Evolutionary conservation across 371 early-diverging fungal genomes (phyloP).

Genomic region (Apophysomyces trapeziformis): DNA sequence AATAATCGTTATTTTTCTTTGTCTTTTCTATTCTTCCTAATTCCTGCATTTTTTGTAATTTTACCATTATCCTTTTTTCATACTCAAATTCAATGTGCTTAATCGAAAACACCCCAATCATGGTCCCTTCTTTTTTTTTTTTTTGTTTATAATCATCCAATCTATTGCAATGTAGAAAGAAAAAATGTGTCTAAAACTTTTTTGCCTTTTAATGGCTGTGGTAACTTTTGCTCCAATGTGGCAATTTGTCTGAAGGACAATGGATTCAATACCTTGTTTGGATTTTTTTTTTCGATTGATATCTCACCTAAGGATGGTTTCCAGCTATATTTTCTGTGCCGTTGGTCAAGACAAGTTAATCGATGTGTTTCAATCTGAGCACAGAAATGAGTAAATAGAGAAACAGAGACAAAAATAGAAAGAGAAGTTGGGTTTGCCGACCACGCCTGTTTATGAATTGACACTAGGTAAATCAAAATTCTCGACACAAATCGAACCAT

Average conservation of each 20-base stretch:
- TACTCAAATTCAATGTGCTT: neutral
- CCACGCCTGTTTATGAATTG: constrained; percentile 80
- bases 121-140: neutral
- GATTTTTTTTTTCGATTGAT: no score
- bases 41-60: constrained; percentile 4
- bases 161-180: neutral
- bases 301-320: constrained; percentile 83
- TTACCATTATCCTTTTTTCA: neutral
- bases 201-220: constrained; percentile 89
- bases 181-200: constrained; percentile 46
- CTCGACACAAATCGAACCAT: constrained; percentile 77
- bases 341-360: constrained; percentile 74
- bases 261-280: neutral
- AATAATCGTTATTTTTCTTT: neutral
- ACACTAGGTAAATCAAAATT: constrained; percentile 92
- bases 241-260: constrained; percentile 80
- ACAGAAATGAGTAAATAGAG: no score
- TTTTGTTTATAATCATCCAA: constrained; percentile 9
- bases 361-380: constrained; percentile 68
- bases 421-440: constrained; percentile 26
- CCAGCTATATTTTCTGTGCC: constrained; percentile 83
- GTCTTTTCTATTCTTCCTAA: no score
- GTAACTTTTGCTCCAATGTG: constrained; percentile 74
- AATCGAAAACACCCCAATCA: neutral
- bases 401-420: neutral